Evolutionary conservation across 2,329 filamentous ascomycete species (phyloP).

Genomic region (Talaromyces verruculosus): DNA sequence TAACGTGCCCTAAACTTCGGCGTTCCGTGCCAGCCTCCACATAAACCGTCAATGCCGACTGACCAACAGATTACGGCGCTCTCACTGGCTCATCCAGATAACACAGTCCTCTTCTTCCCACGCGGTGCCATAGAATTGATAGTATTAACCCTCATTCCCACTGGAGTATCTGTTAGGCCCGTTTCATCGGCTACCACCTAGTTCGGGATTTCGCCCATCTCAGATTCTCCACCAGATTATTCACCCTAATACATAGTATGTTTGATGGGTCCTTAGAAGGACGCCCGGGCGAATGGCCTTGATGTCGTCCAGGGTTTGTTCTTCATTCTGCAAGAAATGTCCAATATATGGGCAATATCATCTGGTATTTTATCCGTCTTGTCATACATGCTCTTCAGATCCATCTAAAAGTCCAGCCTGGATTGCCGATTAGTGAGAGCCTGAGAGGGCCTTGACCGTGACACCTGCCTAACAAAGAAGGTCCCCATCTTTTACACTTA

Average conservation of each 20-base stretch:
- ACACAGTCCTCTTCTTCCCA: conserved; percentile 3
- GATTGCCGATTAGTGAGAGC: background rate
- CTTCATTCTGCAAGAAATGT: background rate
- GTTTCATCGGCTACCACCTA: background rate
- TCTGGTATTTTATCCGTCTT: background rate
- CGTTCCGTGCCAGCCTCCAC: conserved; percentile 7
- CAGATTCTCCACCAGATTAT: background rate
- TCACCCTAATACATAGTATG: background rate
- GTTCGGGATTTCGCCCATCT: background rate
- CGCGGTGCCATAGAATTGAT: background rate
- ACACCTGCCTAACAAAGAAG: conserved; percentile 10
- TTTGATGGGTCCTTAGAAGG: background rate
- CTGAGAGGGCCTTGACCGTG: background rate
- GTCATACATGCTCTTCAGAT: background rate
- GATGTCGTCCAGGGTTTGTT: background rate
- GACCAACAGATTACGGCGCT: background rate
- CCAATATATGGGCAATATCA: background rate
- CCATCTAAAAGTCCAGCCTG: background rate
- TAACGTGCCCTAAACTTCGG: background rate
- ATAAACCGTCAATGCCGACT: conserved; percentile 14
- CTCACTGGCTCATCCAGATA: background rate
- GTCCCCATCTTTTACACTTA: background rate
- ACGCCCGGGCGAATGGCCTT: background rate
- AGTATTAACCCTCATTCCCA: background rate
- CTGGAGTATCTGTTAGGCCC: background rate